These are phyloP conservation scores for Trametes sanguinea DNA, from an alignment of 768 basidiomycete genomes.

Conservation along the genomic window DNA sequence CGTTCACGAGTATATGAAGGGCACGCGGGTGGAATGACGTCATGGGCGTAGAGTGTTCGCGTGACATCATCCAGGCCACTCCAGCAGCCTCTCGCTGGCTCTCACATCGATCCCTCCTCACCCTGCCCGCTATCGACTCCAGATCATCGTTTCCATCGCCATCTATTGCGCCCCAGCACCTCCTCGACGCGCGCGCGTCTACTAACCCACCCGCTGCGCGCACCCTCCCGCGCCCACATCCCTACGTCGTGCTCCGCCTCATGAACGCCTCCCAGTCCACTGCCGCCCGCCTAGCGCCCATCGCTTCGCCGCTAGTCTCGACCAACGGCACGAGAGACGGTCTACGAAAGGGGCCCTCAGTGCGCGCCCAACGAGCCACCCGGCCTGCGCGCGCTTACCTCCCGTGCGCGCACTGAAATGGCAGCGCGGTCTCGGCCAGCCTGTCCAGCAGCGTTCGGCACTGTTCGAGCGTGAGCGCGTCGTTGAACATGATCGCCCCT, in stretches of 20 bases:
- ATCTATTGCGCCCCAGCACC: background rate
- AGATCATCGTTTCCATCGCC: constrained; percentile 8
- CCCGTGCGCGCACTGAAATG: constrained; percentile 98
- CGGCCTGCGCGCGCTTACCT: constrained; percentile 44
- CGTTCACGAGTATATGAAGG: constrained; percentile 18
- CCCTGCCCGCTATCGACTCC: constrained; percentile 5
- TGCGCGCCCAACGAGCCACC: background rate
- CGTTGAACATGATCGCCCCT: constrained; percentile 99
- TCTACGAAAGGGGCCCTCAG: background rate
- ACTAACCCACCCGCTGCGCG: no score
- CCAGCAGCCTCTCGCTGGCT: constrained; percentile 7
- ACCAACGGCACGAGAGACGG: constrained; percentile 28
- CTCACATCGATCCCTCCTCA: constrained; percentile 12
- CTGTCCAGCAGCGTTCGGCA: constrained; percentile 67
- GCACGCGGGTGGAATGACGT: constrained; percentile 20
- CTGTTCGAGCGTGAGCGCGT: constrained; percentile 65
- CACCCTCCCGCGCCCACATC: background rate
- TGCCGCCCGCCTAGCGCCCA: background rate
- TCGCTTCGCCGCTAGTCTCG: constrained; percentile 1
- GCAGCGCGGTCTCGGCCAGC: constrained; percentile 73
- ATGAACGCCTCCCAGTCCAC: constrained; percentile 13
- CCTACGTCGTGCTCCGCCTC: background rate
- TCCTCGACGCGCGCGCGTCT: background rate
- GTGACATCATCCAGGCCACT: constrained; percentile 26
- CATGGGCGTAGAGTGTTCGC: constrained; percentile 17